Percentiles rank a stretch among this genome's conserved stretches.
phyloP scores from a whole-genome alignment of 2,329 filamentous ascomycete species.

The Fusarium udum region DNA sequence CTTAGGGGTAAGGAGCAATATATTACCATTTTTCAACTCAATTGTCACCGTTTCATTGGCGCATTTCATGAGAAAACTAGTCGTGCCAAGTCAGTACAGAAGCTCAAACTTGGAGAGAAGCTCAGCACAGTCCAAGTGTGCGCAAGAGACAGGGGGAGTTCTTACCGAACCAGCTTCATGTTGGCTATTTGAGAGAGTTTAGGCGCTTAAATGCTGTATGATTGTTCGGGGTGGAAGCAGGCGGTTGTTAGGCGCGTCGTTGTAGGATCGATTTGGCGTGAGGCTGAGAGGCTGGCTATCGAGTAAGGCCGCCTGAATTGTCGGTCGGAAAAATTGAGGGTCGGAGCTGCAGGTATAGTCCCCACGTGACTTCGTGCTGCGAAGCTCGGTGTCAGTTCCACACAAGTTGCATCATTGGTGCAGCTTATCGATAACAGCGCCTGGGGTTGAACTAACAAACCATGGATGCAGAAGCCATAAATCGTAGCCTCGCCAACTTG shows the following conservation, averaged over 20 bases:
- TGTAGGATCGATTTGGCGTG: constrained; percentile 37
- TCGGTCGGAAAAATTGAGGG: constrained; percentile 47
- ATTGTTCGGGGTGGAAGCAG: constrained; percentile 12
- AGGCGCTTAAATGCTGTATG: constrained; percentile 5
- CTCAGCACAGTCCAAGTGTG: constrained; percentile 34
- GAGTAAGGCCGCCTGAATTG: constrained; percentile 39
- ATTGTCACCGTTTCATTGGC: constrained; percentile 98
- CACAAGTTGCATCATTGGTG: constrained; percentile 20
- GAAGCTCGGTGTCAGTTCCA: neutral
- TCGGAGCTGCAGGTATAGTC: constrained; percentile 23
- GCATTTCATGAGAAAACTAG: constrained; percentile 98
- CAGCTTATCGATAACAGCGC: constrained; percentile 35
- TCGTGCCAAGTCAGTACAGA: constrained; percentile 40
- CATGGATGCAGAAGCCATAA: constrained; percentile 35
- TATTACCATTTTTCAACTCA: constrained; percentile 93
- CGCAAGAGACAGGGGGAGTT: neutral
- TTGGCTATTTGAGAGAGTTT: constrained; percentile 52
- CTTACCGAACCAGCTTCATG: constrained; percentile 98
- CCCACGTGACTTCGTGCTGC: constrained; percentile 34
- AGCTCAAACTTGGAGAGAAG: constrained; percentile 32
- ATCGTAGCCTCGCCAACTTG: constrained; percentile 38
- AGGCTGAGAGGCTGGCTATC: constrained; percentile 44
- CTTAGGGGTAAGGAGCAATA: neutral
- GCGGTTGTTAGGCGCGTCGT: constrained; percentile 33
- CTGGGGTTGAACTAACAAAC: constrained; percentile 16